A percentile compares a stretch with the other conserved stretches of the same genome.
These are phyloP conservation scores for Aegilops sharonensis DNA, from an alignment of 176 grass and related monocot genomes.

Conservation along the genomic window DNA sequence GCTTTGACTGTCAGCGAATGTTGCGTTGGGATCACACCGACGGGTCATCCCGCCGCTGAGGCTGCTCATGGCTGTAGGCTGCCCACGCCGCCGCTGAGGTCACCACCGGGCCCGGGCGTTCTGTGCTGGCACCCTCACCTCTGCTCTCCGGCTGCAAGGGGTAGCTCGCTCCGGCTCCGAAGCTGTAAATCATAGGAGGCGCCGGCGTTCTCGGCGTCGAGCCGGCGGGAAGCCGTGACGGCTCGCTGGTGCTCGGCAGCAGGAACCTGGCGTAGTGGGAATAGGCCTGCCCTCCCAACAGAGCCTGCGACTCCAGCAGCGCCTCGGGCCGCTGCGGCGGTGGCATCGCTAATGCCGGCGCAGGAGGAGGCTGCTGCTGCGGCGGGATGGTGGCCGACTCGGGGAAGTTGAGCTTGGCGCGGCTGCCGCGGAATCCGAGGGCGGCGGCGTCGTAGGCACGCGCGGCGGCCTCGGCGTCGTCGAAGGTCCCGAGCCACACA, in stretches of 20 bases:
- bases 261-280: slow-evolving; percentile 25
- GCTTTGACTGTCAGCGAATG: neutral
- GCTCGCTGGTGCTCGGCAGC: neutral
- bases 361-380: neutral
- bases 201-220: neutral
- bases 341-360: neutral
- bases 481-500: slow-evolving; percentile 92
- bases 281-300: neutral
- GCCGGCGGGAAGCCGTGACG: neutral
- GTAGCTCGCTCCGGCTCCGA: neutral
- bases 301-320: slow-evolving; percentile 34
- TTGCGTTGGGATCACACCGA: neutral
- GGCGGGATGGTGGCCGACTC: slow-evolving; percentile 36
- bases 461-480: slow-evolving; percentile 75
- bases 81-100: slow-evolving; percentile 20
- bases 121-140: neutral
- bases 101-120: neutral
- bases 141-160: neutral
- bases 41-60: slow-evolving; percentile 18
- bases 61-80: slow-evolving; percentile 14
- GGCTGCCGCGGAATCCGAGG: slow-evolving; percentile 69
- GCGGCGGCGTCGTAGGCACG: slow-evolving; percentile 81
- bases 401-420: slow-evolving; percentile 73
- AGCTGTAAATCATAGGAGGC: slow-evolving; percentile 13
- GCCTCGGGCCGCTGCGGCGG: slow-evolving; percentile 15